Percentiles rank a stretch among this genome's conserved stretches.
phyloP scores from a whole-genome alignment of 2,329 filamentous ascomycete genomes.

The Cercospora beticola region DNA sequence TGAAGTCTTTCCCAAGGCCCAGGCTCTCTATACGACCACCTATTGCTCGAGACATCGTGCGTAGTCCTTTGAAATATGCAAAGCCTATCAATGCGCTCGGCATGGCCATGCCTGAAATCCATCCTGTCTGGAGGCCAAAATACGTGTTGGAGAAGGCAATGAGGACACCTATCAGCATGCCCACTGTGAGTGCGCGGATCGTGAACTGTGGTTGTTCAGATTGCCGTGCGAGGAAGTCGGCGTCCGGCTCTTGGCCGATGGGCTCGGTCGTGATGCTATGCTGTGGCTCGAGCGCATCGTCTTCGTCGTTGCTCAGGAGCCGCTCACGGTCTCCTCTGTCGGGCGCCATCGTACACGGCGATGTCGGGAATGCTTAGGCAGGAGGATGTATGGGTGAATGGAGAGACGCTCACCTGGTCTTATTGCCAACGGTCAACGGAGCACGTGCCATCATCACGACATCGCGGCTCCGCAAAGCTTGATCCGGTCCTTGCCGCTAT shows the following conservation, averaged over 20 bases:
- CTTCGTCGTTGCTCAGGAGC: conserved; percentile 18
- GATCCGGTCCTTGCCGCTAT: not conserved
- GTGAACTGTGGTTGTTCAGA: conserved; percentile 66
- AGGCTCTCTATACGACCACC: conserved; percentile 28
- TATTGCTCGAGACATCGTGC: conserved; percentile 65
- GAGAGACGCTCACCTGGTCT: not conserved
- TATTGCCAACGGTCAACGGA: not conserved
- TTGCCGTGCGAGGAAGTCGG: conserved; percentile 30
- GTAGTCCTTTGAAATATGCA: conserved; percentile 81
- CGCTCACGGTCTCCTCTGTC: conserved; percentile 33
- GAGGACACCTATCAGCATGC: conserved; percentile 78
- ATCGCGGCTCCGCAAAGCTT: conserved; percentile 19
- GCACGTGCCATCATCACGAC: conserved; percentile 9
- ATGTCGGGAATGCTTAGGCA: not conserved
- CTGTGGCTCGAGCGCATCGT: conserved; percentile 25
- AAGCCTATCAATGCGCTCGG: conserved; percentile 92
- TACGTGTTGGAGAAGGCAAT: conserved; percentile 99
- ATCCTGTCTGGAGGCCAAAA: conserved; percentile 91
- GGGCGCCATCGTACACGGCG: conserved; percentile 33
- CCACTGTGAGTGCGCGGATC: conserved; percentile 72
- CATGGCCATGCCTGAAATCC: conserved; percentile 92
- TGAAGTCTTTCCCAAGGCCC: conserved; percentile 63
- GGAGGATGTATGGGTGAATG: not conserved
- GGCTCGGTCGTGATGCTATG: conserved; percentile 29
- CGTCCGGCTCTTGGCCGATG: conserved; percentile 33